These are phyloP conservation scores for Pleurotus tuoliensis DNA, from an alignment of 768 basidiomycete species.

Conservation along the genomic window DNA sequence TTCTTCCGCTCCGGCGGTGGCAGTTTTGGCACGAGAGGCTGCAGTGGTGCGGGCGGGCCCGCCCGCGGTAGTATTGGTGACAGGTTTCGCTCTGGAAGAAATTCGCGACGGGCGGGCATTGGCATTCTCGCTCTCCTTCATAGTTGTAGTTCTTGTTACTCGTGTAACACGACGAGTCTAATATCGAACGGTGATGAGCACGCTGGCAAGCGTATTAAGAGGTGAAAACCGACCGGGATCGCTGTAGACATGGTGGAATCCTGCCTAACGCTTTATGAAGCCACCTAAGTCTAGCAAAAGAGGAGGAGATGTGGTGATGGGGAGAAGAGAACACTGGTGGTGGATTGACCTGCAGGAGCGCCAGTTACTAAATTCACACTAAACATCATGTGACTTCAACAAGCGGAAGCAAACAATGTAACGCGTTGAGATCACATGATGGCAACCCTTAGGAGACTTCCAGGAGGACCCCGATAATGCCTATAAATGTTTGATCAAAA, in stretches of 20 bases:
- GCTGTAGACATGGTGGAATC: constrained; percentile 8
- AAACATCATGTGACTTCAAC: constrained; percentile 3
- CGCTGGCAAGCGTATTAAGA: background rate
- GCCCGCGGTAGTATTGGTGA: constrained; percentile 32
- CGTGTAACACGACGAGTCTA: constrained; percentile 67
- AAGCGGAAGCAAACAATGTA: background rate
- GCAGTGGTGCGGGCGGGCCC: constrained; percentile 32
- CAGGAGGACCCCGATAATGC: too few relatives aligned
- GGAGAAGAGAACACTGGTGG: background rate
- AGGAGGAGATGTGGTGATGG: background rate
- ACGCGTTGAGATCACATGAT: constrained; percentile 2
- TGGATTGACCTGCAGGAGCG: background rate
- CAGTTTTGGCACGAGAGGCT: constrained; percentile 32
- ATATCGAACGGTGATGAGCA: background rate
- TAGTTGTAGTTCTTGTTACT: constrained; percentile 45
- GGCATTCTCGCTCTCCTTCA: constrained; percentile 68
- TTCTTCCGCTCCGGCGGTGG: constrained; percentile 27
- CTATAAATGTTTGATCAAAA: too few relatives aligned
- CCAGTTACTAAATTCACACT: constrained; percentile 2
- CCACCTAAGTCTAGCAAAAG: background rate
- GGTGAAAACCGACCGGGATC: constrained; percentile 1
- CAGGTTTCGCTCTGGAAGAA: constrained; percentile 57
- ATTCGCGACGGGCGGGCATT: constrained; percentile 59
- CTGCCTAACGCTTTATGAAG: constrained; percentile 6
- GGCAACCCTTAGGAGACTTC: background rate